phyloP scores from a whole-genome alignment of 805 yeast species.

The Nakazawaea populi region DNA sequence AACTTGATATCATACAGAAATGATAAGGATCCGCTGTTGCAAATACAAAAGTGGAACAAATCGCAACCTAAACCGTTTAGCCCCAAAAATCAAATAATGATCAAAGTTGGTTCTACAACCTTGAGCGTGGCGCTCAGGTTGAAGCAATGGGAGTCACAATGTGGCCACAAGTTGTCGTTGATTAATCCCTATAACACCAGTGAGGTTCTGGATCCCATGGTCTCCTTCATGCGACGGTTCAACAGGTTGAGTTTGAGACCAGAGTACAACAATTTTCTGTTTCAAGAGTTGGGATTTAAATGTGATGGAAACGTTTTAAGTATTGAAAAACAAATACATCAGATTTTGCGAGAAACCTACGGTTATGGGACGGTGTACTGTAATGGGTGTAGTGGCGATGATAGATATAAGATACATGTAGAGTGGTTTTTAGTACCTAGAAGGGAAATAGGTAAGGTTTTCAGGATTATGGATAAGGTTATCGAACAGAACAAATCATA shows the following conservation, averaged over 20 bases:
- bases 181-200: constrained; percentile 26
- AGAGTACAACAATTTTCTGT: constrained; percentile 17
- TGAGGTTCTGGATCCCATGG: constrained; percentile 13
- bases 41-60: constrained; percentile 28
- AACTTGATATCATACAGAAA: constrained; percentile 28
- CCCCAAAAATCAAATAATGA: constrained; percentile 31
- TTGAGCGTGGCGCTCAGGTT: constrained; percentile 35
- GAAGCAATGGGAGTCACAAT: constrained; percentile 47
- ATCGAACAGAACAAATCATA: not conserved
- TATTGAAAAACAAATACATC: constrained; percentile 40
- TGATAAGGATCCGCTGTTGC: constrained; percentile 29
- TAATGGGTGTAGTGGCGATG: constrained; percentile 31
- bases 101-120: constrained; percentile 52
- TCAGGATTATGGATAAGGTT: constrained; percentile 25
- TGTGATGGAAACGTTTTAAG: constrained; percentile 23
- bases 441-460: constrained; percentile 27
- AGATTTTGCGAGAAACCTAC: constrained; percentile 27
- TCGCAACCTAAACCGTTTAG: constrained; percentile 29
- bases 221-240: constrained; percentile 11
- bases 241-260: constrained; percentile 7
- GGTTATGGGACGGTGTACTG: constrained; percentile 47
- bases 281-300: constrained; percentile 29
- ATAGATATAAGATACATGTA: constrained; percentile 30
- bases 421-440: constrained; percentile 57
- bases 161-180: constrained; percentile 38